Evolutionary conservation across 192 early-diverging fungal genomes (phyloP), one percentile per base, ranked within the genome.

Genomic region (Piromyces finnis): DNA sequence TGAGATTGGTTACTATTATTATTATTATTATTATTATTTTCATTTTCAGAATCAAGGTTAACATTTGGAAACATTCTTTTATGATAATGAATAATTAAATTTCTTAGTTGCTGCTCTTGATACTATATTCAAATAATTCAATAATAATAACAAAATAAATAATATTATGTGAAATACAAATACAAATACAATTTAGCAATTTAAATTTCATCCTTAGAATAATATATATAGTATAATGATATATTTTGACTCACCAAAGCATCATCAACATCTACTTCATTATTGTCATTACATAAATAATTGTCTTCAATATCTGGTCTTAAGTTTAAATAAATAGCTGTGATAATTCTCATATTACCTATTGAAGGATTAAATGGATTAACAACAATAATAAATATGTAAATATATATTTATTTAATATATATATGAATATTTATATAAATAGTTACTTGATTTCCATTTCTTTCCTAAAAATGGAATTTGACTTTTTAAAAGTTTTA

Each of bases 401-500:
- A n/a, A n/a, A n/a, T n/a, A n/a, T n/a, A n/a, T n/a, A n/a, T n/a
- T n/a, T n/a, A n/a, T n/a, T n/a, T n/a, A n/a, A n/a, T n/a, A n/a
- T n/a, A n/a, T n/a, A n/a, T n/a, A n/a, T n/a, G n/a, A n/a, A n/a
- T n/a, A n/a, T n/a, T n/a, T n/a, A n/a, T n/a, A n/a, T 77, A 78
- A 18, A 77, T 26, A 68, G 81, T 82, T 84, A 90, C 92, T 89
- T 30, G 89, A 85, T 29, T 93, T 87, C 94, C 94, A 95, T 81
- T 93, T 94, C 32, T 89, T 88, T 37, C 94, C 94, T 7, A 95
- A 80, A 82, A 88, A 94, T 0, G 93, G 92, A 0, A 94, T 87
- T 82, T 95, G 94, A 78, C 87, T 91, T 82, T 95, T 95, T 22
- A 95, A 84, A 17, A 94, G 85, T 81, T 95, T 95, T 29, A 95